Percentiles rank a stretch among this genome's conserved stretches.
Evolutionary conservation across 2,329 filamentous ascomycete species (phyloP).

Genomic region (Colletotrichum paranaense): DNA sequence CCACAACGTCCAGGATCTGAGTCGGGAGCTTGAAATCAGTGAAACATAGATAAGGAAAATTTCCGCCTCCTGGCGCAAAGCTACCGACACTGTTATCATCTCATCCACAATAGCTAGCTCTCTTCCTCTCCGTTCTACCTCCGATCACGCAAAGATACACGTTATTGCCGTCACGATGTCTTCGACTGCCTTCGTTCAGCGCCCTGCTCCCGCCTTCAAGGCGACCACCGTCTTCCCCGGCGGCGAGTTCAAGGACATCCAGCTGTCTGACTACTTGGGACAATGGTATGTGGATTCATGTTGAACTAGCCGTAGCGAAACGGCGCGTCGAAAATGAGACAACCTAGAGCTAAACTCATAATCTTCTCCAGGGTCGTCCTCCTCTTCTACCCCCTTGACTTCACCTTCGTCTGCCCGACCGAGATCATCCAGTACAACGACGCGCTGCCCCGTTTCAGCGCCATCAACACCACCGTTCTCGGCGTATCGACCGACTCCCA

Average conservation of each 20-base stretch:
- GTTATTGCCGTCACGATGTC: slow-evolving; percentile 48
- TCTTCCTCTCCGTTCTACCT: neutral
- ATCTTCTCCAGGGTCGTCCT: slow-evolving; percentile 65
- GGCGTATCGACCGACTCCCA: slow-evolving; percentile 72
- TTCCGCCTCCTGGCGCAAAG: slow-evolving; percentile 10
- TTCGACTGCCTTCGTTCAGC: slow-evolving; percentile 56
- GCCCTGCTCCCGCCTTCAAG: slow-evolving; percentile 60
- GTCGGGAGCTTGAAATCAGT: neutral
- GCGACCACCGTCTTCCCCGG: slow-evolving; percentile 61
- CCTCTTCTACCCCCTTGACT: slow-evolving; percentile 75
- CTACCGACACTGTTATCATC: neutral
- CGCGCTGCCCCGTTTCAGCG: slow-evolving; percentile 68
- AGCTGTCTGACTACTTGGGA: slow-evolving; percentile 56
- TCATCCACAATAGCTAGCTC: neutral
- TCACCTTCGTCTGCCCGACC: slow-evolving; percentile 75
- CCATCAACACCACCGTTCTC: slow-evolving; percentile 68
- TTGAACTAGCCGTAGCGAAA: neutral
- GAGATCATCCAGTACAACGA: slow-evolving; percentile 75
- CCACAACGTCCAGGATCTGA: slow-evolving; percentile 5
- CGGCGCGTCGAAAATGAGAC: neutral
- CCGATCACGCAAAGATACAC: neutral
- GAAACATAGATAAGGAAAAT: slow-evolving; percentile 22
- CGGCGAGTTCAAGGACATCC: slow-evolving; percentile 59
- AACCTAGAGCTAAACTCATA: neutral
- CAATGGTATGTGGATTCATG: slow-evolving; percentile 52